A percentile compares a stretch with the other conserved stretches of the same genome.
These are phyloP conservation scores for Colletotrichum godetiae DNA, from an alignment of 2,329 filamentous ascomycete genomes.

Conservation along the genomic window DNA sequence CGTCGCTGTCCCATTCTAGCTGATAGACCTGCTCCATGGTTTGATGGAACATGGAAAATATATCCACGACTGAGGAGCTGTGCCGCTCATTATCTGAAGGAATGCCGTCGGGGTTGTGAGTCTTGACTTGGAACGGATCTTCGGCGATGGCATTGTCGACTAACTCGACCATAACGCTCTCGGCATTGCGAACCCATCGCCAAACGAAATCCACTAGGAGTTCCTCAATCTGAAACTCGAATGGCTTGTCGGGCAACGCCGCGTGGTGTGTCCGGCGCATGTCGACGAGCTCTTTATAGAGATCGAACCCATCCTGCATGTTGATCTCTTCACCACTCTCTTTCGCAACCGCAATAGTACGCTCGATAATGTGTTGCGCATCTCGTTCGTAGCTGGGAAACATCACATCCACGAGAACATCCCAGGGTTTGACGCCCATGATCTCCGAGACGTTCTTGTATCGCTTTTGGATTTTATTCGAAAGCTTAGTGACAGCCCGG, in stretches of 20 bases:
- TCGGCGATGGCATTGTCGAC: conserved; percentile 92
- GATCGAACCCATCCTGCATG: conserved; percentile 91
- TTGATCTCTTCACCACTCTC: conserved; percentile 80
- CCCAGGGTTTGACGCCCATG: conserved; percentile 76
- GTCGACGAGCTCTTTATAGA: conserved; percentile 89
- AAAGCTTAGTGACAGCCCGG: conserved; percentile 85
- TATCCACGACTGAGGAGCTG: conserved; percentile 91
- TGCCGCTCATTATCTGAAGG: conserved; percentile 86
- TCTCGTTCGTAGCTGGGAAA: conserved; percentile 93
- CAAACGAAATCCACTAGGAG: conserved; percentile 93
- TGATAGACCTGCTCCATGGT: conserved; percentile 87
- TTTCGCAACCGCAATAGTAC: conserved; percentile 80
- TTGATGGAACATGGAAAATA: conserved; percentile 94
- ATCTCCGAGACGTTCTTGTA: conserved; percentile 90
- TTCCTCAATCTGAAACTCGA: conserved; percentile 89
- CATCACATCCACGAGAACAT: conserved; percentile 82
- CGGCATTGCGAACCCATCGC: conserved; percentile 89
- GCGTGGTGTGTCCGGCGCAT: conserved; percentile 85
- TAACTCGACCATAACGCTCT: conserved; percentile 82
- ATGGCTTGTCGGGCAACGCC: conserved; percentile 77
- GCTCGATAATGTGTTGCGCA: conserved; percentile 83
- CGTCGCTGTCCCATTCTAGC: conserved; percentile 91
- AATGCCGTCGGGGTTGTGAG: conserved; percentile 70
- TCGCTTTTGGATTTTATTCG: conserved; percentile 90
- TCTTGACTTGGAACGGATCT: conserved; percentile 84